Evolutionary conservation across 805 yeast genomes (phyloP), one percentile per base, ranked within the genome.

Genomic region (Cyberlindnera lachancei): DNA sequence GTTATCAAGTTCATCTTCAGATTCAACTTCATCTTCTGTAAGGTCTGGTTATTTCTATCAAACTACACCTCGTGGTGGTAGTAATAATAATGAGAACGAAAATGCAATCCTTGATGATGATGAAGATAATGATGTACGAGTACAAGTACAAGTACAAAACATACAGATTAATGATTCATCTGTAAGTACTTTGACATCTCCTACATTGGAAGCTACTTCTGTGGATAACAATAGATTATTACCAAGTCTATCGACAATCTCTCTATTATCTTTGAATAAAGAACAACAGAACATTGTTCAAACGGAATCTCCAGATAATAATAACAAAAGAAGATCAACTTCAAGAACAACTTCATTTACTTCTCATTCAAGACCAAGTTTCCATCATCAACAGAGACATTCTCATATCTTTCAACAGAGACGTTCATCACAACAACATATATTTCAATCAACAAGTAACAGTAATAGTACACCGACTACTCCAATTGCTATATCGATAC

Each of bases 381-480:
- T 38, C 31, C 52, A 48, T 22, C 52, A 48, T 22, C 47, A 44
- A 20, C 48, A 46, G 22, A 45, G 46, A 24, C 42, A 44, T 23
- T 39, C 44, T 15, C 30, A 31, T 5, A 33, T 36, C 23, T 33
- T n/a, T n/a, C n/a, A n/a, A n/a, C n/a, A 30, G 26, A 30, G 36
- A 23, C 38, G 35, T 26, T 21, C 42, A 4, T 27, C 37, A 3
- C 34, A 28, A 23, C 42, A 31, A 3, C 40, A 33, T n/a, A n/a
- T n/a, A n/a, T 15, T 16, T 30, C 18, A 34, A 29, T 11, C 40
- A 35, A 24, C 41, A 35, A n/a, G 27, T 33, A 25, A 15, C 19
- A 25, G 20, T 11, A 15, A 10, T 11, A 7, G 14, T 13, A 16
- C 19, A 33, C 21, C 36, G n/a, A n/a, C n/a, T n/a, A 47, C 29